Evolutionary conservation across 257 asterid species (phyloP), one percentile per base, ranked within the genome.

Genomic region (Solanum appendiculatum): DNA sequence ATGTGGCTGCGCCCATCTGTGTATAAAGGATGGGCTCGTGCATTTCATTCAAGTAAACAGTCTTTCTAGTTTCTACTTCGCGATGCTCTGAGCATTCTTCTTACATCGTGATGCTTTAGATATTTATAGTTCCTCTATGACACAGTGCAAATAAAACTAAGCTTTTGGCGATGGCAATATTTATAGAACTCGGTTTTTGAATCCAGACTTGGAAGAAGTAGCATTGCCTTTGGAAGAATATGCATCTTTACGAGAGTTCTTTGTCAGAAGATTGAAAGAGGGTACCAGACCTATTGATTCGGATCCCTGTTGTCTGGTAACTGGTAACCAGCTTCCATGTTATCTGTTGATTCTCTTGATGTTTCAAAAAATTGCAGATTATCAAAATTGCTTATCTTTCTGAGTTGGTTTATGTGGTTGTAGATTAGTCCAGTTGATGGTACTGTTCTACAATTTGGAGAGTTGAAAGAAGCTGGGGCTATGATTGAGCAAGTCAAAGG

Each of bases 401-500:
- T 46, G 84, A 46, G 84, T 80, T 46, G 66, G 27, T 80, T 36
- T 33, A 16, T 84, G 9, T 87, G 90, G 77, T 70, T 87, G 87
- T 89, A 97, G 99, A 91, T 92, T 77, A 95, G 98, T 93, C 99
- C 99, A 40, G 99, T 97, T 70, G 99, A 97, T 86, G 99, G 99
- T 88, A 94, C 93, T 48, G 88, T 97, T 88, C 89, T 95, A 87
- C 96, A 95, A 88, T 94, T 91, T 78, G 99, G 99, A 5, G 96
- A 94, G 94, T 91, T 97, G 91, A 92, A 89, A 86, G 98, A 97
- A 87, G 88, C 94, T 69, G 95, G 98, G 86, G 95, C 92, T 34
- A 95, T 97, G 98, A 95, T 97, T 89, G 98, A 97, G 88, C 99
- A 97, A 94, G 98, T 97, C 44, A 97, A 97, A 90, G 98, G 99